Conservation (phyloP, 148 eudicot genomes). For the Vaccinium darrowii region DNA sequence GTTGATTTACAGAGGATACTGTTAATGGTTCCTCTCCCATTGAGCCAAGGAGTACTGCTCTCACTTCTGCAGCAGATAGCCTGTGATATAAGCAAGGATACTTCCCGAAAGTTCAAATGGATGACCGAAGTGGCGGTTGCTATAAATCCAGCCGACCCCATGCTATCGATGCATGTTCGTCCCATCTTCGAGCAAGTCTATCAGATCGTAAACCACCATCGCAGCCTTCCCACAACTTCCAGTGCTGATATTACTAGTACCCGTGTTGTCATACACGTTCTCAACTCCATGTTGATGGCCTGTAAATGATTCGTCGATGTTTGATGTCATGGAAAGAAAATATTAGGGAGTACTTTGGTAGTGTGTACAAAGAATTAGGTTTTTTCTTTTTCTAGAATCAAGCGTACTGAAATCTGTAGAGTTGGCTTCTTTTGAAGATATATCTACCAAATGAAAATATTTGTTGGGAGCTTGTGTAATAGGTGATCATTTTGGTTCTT, state of each 20-base stretch:
- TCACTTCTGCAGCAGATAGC: constrained; percentile 96
- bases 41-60: constrained; percentile 89
- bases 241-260: constrained; percentile 54
- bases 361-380: constrained; percentile 30
- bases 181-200: constrained; percentile 93
- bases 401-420: constrained; percentile 11
- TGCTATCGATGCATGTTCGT: constrained; percentile 76
- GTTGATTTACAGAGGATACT: constrained; percentile 70
- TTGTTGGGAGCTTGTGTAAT: constrained; percentile 11
- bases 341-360: background rate
- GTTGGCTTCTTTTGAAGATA: background rate
- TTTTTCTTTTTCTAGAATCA: background rate
- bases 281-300: constrained; percentile 80
- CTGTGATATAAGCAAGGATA: constrained; percentile 72
- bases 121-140: constrained; percentile 79
- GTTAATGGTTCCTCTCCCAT: constrained; percentile 53
- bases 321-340: background rate
- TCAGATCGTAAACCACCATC: constrained; percentile 77
- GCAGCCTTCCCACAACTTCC: constrained; percentile 55
- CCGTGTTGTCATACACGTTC: constrained; percentile 71
- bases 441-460: background rate
- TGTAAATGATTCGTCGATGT: constrained; percentile 44
- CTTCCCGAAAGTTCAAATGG: constrained; percentile 64
- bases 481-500: constrained; percentile 1
- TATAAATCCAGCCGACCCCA: constrained; percentile 65